Conservation (phyloP, 768 basidiomycete species). For the Termitomyces sp. region DNA sequence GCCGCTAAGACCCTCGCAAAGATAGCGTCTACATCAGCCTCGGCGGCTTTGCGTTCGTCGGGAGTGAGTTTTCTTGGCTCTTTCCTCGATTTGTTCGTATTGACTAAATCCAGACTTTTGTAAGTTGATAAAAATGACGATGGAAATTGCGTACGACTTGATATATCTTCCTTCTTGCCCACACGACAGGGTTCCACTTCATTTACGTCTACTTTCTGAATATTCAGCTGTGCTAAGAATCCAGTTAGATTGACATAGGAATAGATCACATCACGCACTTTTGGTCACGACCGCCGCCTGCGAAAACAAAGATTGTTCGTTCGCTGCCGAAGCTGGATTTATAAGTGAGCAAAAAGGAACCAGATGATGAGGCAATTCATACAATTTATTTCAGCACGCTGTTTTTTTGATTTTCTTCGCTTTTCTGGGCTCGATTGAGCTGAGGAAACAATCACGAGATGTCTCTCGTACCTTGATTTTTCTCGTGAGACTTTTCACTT, state of each 20-base stretch:
- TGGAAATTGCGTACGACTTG: neutral
- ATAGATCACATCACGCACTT: neutral
- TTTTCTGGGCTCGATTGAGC: slow-evolving; percentile 6
- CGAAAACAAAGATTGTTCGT: neutral
- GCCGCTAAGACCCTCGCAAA: slow-evolving; percentile 13
- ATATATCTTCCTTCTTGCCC: neutral
- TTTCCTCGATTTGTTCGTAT: slow-evolving; percentile 1
- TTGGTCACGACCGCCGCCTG: neutral
- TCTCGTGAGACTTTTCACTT: neutral
- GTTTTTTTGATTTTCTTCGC: slow-evolving; percentile 1
- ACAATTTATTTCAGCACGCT: neutral
- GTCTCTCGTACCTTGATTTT: neutral
- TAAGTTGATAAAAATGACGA: neutral
- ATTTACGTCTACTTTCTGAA: neutral
- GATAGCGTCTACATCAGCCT: slow-evolving; percentile 14
- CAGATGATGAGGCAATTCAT: neutral
- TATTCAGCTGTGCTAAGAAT: neutral
- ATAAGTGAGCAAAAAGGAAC: neutral
- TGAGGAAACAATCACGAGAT: neutral
- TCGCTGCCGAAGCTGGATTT: neutral
- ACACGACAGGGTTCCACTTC: neutral
- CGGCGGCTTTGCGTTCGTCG: slow-evolving; percentile 9
- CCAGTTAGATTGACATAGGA: neutral
- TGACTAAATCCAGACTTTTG: neutral
- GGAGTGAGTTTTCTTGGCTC: slow-evolving; percentile 4